Evolutionary conservation across 148 eudicot genomes (phyloP), one percentile per base, ranked within the genome.

Genomic region (Linanthus parryae): DNA sequence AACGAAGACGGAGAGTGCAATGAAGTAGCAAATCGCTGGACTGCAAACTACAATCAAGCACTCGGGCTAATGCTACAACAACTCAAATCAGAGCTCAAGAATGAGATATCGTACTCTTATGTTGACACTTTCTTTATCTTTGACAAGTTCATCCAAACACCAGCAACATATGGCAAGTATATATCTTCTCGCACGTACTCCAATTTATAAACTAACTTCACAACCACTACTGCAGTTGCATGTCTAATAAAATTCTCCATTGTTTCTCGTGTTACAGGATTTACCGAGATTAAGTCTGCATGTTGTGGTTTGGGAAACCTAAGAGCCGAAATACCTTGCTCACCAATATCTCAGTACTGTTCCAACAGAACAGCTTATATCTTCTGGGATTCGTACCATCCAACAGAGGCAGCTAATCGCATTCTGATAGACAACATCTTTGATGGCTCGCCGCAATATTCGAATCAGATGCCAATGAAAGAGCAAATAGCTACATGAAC

Each of bases 371-470:
- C 59, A 8, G 73, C 73, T 29, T 76, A 90, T 56, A 43, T 90
- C 40, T 90, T 90, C 56, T 90, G 97, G 97, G 97, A 90, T 58
- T 46, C 83, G 6, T 80, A 68, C 62, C 97, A 90, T 63, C 97
- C 97, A 0, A 90, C 92, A 2, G 81, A 90, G 56, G 73, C 78
- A 11, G 72, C 85, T 5, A 78, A 73, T 65, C 70, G 81, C 4
- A 46, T 64, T 3, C 43, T 85, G 11, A 50, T 81, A 1, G 66
- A 78, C 12, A 49, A 53, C 0, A 61, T 73, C 38, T 85, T 71
- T 15, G 33, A 60, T 15, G 91, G 77, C 37, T 70, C 87, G 1
- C 48, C 8, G 14, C 49, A 63, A 15, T 73, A 51, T 36, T 71
- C 72, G 8, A 59, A 34, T 27, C 95, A 95, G 2, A 23, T 83